A percentile compares a stretch with the other conserved stretches of the same genome.
Evolutionary conservation across 176 grass and related monocot genomes (phyloP).

Genomic region (Elaeis guineensis): DNA sequence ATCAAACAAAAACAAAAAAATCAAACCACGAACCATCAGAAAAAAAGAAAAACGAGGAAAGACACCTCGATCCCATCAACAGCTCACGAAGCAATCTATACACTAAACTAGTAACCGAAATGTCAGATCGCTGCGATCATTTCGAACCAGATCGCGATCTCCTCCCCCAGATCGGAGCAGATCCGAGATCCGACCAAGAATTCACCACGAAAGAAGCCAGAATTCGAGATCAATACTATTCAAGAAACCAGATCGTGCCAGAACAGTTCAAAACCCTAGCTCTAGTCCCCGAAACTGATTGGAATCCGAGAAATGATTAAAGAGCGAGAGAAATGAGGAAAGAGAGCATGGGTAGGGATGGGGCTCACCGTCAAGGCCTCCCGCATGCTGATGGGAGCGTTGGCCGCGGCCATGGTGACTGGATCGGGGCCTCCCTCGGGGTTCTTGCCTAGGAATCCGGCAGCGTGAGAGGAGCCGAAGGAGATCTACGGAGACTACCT

Average conservation of each 20-base stretch:
- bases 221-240: too few species aligned
- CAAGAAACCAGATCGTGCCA: too few species aligned
- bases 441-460: conserved; percentile 12
- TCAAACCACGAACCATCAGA: neutral
- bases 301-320: conserved; percentile 1
- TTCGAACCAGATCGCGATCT: too few species aligned
- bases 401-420: conserved; percentile 88
- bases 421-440: conserved; percentile 2
- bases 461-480: neutral
- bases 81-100: neutral
- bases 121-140: too few species aligned
- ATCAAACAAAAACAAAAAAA: neutral
- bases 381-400: conserved; percentile 87
- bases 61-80: neutral
- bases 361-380: conserved; percentile 77
- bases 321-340: neutral
- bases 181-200: too few species aligned
- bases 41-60: too few species aligned
- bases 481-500: neutral
- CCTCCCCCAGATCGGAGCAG: too few species aligned
- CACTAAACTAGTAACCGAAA: too few species aligned
- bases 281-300: neutral
- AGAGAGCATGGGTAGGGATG: neutral
- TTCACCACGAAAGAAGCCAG: too few species aligned
- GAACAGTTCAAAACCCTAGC: neutral